phyloP scores from a whole-genome alignment of 352 stramenopile genomes.

The Sclerospora graminicola region DNA sequence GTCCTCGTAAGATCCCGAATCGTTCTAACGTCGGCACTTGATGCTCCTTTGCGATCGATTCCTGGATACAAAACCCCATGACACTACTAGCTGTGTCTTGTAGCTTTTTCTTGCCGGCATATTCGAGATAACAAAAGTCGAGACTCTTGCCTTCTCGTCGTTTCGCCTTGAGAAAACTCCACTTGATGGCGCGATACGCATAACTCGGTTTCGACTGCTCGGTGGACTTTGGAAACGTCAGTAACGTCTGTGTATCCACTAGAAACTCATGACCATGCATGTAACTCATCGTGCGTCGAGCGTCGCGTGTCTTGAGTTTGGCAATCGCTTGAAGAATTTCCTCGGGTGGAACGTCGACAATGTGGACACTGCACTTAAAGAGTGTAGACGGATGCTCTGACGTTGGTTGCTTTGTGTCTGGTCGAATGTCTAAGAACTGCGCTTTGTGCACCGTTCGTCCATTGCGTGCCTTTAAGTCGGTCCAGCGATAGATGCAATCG shows the following conservation, averaged over 20 bases:
- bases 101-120: constrained; percentile 50
- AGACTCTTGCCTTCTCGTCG: constrained; percentile 28
- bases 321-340: constrained; percentile 55
- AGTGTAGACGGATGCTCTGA: constrained; percentile 32
- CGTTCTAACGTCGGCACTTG: constrained; percentile 56
- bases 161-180: constrained; percentile 26
- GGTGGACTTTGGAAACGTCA: constrained; percentile 52
- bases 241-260: constrained; percentile 52
- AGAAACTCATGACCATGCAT: constrained; percentile 37
- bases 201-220: constrained; percentile 34
- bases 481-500: constrained; percentile 67
- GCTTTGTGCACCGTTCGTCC: constrained; percentile 31
- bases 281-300: constrained; percentile 37
- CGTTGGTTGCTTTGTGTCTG: constrained; percentile 23
- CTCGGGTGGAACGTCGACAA: constrained; percentile 47
- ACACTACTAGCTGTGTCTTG: constrained; percentile 23
- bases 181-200: constrained; percentile 69
- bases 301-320: constrained; percentile 41
- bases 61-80: constrained; percentile 72
- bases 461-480: constrained; percentile 19
- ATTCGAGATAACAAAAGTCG: constrained; percentile 75
- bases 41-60: constrained; percentile 47
- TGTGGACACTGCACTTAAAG: constrained; percentile 50
- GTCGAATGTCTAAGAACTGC: constrained; percentile 49
- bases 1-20: constrained; percentile 49